These are phyloP conservation scores for Coemansia umbellata DNA, from an alignment of 192 early-diverging fungal species.

Conservation along the genomic window DNA sequence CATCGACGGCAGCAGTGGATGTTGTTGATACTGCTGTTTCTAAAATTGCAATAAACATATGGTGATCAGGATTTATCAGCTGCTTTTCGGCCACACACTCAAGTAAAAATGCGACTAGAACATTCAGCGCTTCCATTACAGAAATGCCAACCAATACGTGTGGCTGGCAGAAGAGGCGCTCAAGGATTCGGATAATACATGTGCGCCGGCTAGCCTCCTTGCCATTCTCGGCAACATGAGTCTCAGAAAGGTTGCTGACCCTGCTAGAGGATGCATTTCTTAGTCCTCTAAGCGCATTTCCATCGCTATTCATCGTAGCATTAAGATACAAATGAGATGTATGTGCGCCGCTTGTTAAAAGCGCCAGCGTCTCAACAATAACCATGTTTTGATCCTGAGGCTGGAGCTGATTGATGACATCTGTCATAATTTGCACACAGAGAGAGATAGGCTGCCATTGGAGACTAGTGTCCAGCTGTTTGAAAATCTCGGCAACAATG, in stretches of 20 bases:
- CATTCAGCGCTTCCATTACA: constrained; percentile 49
- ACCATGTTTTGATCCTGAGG: constrained; percentile 51
- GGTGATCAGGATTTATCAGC: constrained; percentile 7
- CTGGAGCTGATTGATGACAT: constrained; percentile 33
- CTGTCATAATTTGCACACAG: constrained; percentile 25
- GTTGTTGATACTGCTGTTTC: not conserved
- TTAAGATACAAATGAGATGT: constrained; percentile 16
- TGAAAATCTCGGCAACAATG: constrained; percentile 46
- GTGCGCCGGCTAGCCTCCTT: constrained; percentile 14
- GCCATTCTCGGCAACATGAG: not conserved
- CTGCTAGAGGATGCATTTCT: not conserved
- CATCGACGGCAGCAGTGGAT: not conserved
- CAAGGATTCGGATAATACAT: constrained; percentile 40
- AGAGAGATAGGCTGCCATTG: constrained; percentile 28
- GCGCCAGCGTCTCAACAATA: constrained; percentile 39
- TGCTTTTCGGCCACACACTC: constrained; percentile 14
- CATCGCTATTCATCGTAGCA: not conserved
- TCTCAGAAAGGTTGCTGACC: not conserved
- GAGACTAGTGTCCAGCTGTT: constrained; percentile 24
- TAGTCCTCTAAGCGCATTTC: not conserved
- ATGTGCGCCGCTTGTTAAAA: constrained; percentile 31
- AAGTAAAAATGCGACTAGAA: constrained; percentile 39
- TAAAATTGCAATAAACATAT: constrained; percentile 18
- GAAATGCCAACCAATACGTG: constrained; percentile 51
- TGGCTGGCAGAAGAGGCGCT: constrained; percentile 42